Base-by-base conservation (phyloP, 768 basidiomycete species). In the Tephrocybe sp. region DNA sequence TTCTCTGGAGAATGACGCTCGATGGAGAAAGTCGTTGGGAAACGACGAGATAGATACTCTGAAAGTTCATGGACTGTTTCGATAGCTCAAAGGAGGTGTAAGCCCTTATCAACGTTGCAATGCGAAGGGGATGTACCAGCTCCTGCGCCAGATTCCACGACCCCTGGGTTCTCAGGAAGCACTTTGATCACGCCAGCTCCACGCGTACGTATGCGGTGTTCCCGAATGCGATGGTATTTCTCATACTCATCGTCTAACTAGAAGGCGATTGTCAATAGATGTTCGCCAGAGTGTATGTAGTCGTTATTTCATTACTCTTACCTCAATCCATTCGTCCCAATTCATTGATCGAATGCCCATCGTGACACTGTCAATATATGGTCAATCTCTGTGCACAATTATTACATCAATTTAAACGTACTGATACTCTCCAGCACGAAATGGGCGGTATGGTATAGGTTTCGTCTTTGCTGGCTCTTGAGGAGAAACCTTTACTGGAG, bases 281-380 rank as follows among this genome's bases (percentile, higher is more conserved):
- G 22, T 7, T 13, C 26, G 19, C 5, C 1, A 19, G 12, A 13
- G n/a, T n/a, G 22, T n/a, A 46, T 16, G 42, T n/a, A n/a, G n/a
- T n/a, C n/a, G n/a, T n/a, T n/a, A n/a, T 51, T 33, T n/a, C 26
- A 16, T 20, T 42, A 19, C 31, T 52, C 64, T n/a, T 53, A 82
- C 83, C 69, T 88, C 84, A 40, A 89, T 80, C 87, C 87, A 89
- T 47, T 84, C 79, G 35, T 76, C 73, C 82, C 83, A 89, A 8
- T 70, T 71, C 84, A 89, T 87, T 43, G 57, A 31, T 11, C 61
- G 53, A 23, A 62, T 61, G 14, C 63, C 60, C 63, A 61, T 61
- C 8, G 59, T 64, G 16, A 62, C 49, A 45, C 60, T 62, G 34
- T 14, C 4, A 46, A 14, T 20, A 17, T 9, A 10, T 10, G 8